phyloP scores from a whole-genome alignment of 2,329 filamentous ascomycete genomes.

The Fusarium luffae region DNA sequence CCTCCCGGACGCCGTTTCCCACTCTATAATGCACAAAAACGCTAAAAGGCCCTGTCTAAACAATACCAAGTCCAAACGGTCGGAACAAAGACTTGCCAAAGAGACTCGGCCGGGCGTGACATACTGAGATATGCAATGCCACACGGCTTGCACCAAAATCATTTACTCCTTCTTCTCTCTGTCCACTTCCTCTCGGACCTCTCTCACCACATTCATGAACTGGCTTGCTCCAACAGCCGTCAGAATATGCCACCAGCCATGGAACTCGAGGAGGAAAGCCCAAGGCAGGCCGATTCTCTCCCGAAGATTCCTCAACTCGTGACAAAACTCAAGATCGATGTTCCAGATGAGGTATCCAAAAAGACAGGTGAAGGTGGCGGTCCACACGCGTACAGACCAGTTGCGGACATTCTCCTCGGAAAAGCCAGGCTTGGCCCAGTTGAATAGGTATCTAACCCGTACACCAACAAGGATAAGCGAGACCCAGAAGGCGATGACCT shows the following conservation, averaged over 20 bases:
- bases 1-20: not conserved
- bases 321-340: conserved; percentile 65
- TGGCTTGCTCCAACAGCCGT: conserved; percentile 65
- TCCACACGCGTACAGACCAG: conserved; percentile 46
- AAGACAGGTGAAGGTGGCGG: conserved; percentile 51
- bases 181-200: conserved; percentile 41
- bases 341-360: conserved; percentile 66
- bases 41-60: not conserved
- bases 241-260: conserved; percentile 73
- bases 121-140: not conserved
- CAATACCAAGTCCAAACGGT: not conserved
- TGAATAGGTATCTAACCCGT: conserved; percentile 52
- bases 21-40: conserved; percentile 6
- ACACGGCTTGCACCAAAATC: not conserved
- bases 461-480: conserved; percentile 49
- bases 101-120: not conserved
- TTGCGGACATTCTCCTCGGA: conserved; percentile 41
- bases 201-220: conserved; percentile 51
- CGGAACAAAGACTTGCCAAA: not conserved
- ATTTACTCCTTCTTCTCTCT: conserved; percentile 33
- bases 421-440: conserved; percentile 46
- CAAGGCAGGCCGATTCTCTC: conserved; percentile 62
- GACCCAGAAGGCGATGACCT: conserved; percentile 53
- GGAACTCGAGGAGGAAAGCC: conserved; percentile 67
- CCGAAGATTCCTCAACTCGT: conserved; percentile 58